Evolutionary conservation across 148 eudicot genomes (phyloP).

Genomic region (Dysphania ambrosioides): DNA sequence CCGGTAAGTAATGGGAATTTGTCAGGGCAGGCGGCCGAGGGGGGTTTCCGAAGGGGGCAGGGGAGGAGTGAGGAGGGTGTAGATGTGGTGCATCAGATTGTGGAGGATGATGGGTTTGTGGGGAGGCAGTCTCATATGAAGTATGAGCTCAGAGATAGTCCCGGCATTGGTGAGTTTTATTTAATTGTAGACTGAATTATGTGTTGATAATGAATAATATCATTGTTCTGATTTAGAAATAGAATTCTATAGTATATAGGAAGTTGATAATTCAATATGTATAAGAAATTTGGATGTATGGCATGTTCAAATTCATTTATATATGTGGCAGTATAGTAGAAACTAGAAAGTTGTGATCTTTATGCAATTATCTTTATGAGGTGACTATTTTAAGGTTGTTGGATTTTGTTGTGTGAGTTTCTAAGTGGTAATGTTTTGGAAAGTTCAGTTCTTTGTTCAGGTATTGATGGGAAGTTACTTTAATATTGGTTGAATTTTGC

Average conservation of each 20-base stretch:
- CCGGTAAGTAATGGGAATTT: slow-evolving; percentile 26
- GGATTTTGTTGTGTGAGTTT: background rate
- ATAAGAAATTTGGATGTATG: slow-evolving; percentile 1
- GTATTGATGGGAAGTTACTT: slow-evolving; percentile 1
- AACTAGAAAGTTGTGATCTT: slow-evolving; percentile 4
- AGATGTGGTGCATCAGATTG: slow-evolving; percentile 45
- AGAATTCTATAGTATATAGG: background rate
- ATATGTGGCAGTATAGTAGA: background rate
- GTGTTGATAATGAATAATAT: background rate
- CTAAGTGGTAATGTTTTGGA: background rate
- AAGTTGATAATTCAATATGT: background rate
- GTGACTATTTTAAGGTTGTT: background rate
- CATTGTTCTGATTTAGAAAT: background rate
- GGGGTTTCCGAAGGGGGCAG: slow-evolving; percentile 27
- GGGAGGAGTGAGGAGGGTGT: slow-evolving; percentile 45
- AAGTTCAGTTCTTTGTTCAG: slow-evolving; percentile 16
- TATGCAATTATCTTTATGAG: background rate
- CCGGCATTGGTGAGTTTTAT: slow-evolving; percentile 69
- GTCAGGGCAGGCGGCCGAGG: slow-evolving; percentile 17
- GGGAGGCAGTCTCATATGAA: slow-evolving; percentile 77
- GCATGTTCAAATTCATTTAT: background rate
- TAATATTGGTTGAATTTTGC: slow-evolving; percentile 38
- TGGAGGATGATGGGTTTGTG: slow-evolving; percentile 62
- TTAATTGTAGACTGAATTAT: too few species aligned
- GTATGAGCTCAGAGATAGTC: slow-evolving; percentile 91